Conservation (phyloP, 2,329 filamentous ascomycete species). For the Cladophialophora bantiana region DNA sequence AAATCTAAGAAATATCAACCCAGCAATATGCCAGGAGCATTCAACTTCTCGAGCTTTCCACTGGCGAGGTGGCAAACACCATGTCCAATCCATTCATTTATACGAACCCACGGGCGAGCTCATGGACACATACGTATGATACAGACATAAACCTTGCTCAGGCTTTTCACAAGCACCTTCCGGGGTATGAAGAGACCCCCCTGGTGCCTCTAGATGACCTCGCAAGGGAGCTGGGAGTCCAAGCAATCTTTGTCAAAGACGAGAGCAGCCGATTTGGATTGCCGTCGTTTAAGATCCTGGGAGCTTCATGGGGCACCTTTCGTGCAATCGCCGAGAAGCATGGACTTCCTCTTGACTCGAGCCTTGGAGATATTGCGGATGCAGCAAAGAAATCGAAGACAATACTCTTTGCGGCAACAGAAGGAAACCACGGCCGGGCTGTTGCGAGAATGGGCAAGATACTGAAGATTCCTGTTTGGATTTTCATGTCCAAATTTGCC, state of each 20-base stretch:
- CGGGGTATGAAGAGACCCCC: constrained; percentile 63
- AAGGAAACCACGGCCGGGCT: constrained; percentile 79
- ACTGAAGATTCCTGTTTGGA: constrained; percentile 61
- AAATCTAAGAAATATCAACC: background rate
- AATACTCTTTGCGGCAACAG: constrained; percentile 69
- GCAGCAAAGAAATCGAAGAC: constrained; percentile 46
- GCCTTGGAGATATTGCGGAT: constrained; percentile 54
- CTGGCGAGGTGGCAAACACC: background rate
- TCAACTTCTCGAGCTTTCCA: background rate
- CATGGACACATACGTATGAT: constrained; percentile 25
- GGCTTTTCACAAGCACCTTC: constrained; percentile 65
- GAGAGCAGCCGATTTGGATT: constrained; percentile 73
- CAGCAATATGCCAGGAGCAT: background rate
- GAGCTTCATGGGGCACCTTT: constrained; percentile 76
- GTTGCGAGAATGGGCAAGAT: constrained; percentile 71
- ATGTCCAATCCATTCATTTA: constrained; percentile 28
- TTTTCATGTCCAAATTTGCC: constrained; percentile 68
- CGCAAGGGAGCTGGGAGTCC: constrained; percentile 65
- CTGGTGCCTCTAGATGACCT: constrained; percentile 62
- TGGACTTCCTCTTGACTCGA: constrained; percentile 51
- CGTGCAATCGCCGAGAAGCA: constrained; percentile 60
- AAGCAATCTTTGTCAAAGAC: constrained; percentile 71
- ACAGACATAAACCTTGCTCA: constrained; percentile 28
- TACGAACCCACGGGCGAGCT: constrained; percentile 24
- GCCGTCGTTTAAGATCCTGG: constrained; percentile 80